These are phyloP conservation scores for Secale cereale DNA, from an alignment of 176 grass and related monocot genomes.

Conservation along the genomic window DNA sequence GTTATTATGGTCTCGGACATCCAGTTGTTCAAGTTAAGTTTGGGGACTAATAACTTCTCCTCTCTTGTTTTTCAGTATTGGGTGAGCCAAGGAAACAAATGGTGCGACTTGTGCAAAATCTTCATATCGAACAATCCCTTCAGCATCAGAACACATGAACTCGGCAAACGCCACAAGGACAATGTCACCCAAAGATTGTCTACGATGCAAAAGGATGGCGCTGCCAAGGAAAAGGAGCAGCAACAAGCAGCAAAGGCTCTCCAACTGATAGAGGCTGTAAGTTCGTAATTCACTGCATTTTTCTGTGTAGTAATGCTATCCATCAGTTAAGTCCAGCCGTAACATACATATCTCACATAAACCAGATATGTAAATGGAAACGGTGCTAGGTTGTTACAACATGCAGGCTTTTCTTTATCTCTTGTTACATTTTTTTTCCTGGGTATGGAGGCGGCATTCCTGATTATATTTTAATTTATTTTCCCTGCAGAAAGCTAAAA, in stretches of 20 bases:
- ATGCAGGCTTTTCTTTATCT: background rate
- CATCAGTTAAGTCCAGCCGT: background rate
- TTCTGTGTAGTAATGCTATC: background rate
- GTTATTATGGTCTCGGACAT: background rate
- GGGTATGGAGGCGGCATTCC: background rate
- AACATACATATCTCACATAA: background rate
- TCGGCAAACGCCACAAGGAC: constrained; percentile 96
- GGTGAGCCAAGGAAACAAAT: constrained; percentile 99
- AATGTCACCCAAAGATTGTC: constrained; percentile 69
- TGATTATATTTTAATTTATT: constrained; percentile 15
- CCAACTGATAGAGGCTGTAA: constrained; percentile 88
- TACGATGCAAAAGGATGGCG: constrained; percentile 80
- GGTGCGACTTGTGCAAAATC: constrained; percentile 95
- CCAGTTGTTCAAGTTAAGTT: background rate
- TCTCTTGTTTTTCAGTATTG: constrained; percentile 80
- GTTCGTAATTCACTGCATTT: background rate
- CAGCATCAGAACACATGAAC: constrained; percentile 94
- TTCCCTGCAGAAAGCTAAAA: constrained; percentile 72
- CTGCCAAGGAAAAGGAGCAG: constrained; percentile 77
- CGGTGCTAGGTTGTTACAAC: background rate
- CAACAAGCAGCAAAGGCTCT: constrained; percentile 75
- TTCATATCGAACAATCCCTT: constrained; percentile 75
- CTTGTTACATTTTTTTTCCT: constrained; percentile 7
- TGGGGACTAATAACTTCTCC: background rate
- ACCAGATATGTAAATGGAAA: background rate